phyloP scores from a whole-genome alignment of 208 protist species.

The Leishmania martiniquensis region DNA sequence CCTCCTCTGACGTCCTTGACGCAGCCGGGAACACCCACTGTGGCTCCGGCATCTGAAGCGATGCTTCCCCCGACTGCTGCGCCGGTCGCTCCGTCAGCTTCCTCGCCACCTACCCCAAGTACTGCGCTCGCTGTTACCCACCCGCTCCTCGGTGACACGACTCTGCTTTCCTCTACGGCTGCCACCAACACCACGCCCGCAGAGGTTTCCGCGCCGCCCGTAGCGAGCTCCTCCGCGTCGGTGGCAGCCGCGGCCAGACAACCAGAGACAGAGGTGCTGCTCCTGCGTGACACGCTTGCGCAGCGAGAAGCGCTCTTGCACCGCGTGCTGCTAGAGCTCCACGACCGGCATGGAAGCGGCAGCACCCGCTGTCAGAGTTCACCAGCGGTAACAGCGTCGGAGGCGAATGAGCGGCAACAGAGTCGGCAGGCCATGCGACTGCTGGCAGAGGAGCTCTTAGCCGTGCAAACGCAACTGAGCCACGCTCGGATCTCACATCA shows the following conservation, averaged over 20 bases:
- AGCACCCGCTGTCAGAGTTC: neutral
- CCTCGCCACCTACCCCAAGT: neutral
- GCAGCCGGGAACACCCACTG: neutral
- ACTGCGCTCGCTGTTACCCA: neutral
- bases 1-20: neutral
- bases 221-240: neutral
- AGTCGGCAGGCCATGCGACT: slow-evolving; percentile 27
- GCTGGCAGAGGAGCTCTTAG: slow-evolving; percentile 22
- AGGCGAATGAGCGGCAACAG: slow-evolving; percentile 3
- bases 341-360: neutral
- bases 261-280: slow-evolving; percentile 11
- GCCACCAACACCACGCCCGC: neutral
- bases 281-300: slow-evolving; percentile 26
- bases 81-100: neutral
- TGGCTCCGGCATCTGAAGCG: neutral
- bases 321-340: slow-evolving; percentile 26
- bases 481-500: slow-evolving; percentile 26
- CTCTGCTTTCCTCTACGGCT: neutral
- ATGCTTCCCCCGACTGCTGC: neutral
- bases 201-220: neutral
- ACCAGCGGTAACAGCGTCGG: slow-evolving; percentile 3
- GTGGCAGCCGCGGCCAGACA: neutral
- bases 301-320: slow-evolving; percentile 34
- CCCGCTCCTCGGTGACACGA: neutral
- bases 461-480: slow-evolving; percentile 28